Conservation (phyloP, 768 basidiomycete species). For the Dictyophora rubrovolvata region DNA sequence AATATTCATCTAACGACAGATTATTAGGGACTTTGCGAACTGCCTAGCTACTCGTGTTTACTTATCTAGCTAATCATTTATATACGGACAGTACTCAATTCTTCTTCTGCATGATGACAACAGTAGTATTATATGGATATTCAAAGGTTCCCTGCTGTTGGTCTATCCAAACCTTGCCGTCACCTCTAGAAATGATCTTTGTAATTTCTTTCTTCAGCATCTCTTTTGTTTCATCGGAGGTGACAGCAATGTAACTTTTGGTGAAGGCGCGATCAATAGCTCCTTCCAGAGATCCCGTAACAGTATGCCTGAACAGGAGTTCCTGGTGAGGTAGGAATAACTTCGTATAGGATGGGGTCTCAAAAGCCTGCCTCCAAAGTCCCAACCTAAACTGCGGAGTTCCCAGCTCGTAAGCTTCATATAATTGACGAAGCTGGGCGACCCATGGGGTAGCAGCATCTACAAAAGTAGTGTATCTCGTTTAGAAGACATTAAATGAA, state of each 20-base stretch:
- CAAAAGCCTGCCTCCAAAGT: slow-evolving; percentile 65
- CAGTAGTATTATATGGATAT: slow-evolving; percentile 65
- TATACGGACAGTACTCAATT: slow-evolving; percentile 12
- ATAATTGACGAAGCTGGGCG: slow-evolving; percentile 54
- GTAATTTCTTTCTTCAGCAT: slow-evolving; percentile 41
- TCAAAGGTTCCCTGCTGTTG: slow-evolving; percentile 62
- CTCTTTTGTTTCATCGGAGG: slow-evolving; percentile 46
- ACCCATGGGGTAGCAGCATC: slow-evolving; percentile 58
- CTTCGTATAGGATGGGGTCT: slow-evolving; percentile 46
- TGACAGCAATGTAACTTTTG: slow-evolving; percentile 77
- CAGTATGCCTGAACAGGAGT: slow-evolving; percentile 39
- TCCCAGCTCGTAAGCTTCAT: slow-evolving; percentile 57
- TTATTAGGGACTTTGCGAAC: neutral
- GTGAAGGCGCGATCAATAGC: slow-evolving; percentile 60
- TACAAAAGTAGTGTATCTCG: slow-evolving; percentile 23
- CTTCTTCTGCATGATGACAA: slow-evolving; percentile 43
- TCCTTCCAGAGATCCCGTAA: slow-evolving; percentile 43
- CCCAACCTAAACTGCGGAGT: slow-evolving; percentile 76
- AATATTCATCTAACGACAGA: neutral
- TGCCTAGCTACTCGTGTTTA: neutral
- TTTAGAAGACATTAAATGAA: neutral
- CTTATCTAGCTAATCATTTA: neutral
- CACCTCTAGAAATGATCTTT: slow-evolving; percentile 45
- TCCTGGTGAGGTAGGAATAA: slow-evolving; percentile 54
- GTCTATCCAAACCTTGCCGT: slow-evolving; percentile 68